Evolutionary conservation across 495 filamentous ascomycete species (phyloP).

Genomic region (Lasiosphaeria hispida): DNA sequence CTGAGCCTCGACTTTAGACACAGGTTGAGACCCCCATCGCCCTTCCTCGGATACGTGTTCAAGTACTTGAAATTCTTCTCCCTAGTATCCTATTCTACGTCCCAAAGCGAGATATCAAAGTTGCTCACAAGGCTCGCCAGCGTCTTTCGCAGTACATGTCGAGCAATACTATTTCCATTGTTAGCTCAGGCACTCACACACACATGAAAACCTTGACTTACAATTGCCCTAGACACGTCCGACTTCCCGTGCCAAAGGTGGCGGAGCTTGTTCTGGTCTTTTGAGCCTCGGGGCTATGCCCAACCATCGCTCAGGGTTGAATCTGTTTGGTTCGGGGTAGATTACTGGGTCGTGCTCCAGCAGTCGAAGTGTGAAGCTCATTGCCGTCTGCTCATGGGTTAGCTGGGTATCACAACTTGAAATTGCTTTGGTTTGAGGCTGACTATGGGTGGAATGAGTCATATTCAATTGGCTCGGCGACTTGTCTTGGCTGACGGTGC

Average conservation of each 20-base stretch:
- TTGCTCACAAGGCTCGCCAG: slow-evolving; percentile 10
- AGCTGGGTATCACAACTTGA: background rate
- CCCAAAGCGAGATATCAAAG: slow-evolving; percentile 4
- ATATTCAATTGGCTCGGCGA: background rate
- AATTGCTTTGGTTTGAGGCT: background rate
- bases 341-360: slow-evolving; percentile 2
- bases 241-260: slow-evolving; percentile 4
- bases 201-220: too few species aligned
- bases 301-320: slow-evolving; percentile 1
- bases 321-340: slow-evolving; percentile 6
- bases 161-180: slow-evolving; percentile 1
- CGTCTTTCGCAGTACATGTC: slow-evolving; percentile 8
- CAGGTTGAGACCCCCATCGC: too few species aligned
- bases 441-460: background rate
- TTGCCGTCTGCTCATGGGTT: background rate
- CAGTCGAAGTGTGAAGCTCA: slow-evolving; percentile 8
- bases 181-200: too few species aligned
- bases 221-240: slow-evolving; percentile 9
- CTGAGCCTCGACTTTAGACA: too few species aligned
- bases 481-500: slow-evolving; percentile 5
- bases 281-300: background rate
- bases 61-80: slow-evolving; percentile 2
- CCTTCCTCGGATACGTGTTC: slow-evolving; percentile 2
- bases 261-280: slow-evolving; percentile 4
- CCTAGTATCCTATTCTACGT: background rate